Evolutionary conservation across 73 alveolate genomes (phyloP).

Genomic region (Paramecium sonneborni): DNA sequence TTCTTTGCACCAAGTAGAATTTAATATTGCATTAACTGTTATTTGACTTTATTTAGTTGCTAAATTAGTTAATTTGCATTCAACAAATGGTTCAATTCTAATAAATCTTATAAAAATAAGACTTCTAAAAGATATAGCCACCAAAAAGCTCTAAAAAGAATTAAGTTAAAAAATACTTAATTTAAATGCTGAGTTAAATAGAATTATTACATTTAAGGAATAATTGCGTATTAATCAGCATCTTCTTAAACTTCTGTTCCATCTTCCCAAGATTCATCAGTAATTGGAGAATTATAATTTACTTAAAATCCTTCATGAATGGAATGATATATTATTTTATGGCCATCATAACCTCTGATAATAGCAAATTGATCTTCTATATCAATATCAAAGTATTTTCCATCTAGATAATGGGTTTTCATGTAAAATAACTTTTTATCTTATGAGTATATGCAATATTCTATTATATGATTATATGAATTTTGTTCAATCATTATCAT

Average conservation of each 20-base stretch:
- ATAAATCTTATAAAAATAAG: background rate
- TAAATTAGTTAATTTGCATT: background rate
- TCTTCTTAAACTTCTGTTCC: background rate
- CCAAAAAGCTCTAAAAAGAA: background rate
- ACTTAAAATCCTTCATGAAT: background rate
- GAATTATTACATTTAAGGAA: background rate
- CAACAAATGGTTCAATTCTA: background rate
- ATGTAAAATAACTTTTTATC: background rate
- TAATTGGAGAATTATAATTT: background rate
- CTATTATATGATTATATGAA: background rate
- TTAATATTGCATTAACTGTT: background rate
- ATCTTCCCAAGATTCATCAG: background rate
- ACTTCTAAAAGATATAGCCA: background rate
- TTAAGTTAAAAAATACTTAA: background rate
- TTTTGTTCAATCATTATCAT: background rate
- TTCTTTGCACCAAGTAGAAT: conserved; percentile 12
- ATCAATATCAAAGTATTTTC: conserved; percentile 37
- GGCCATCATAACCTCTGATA: conserved; percentile 15
- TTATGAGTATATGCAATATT: background rate
- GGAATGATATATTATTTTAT: conserved; percentile 16
- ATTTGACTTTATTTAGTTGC: background rate
- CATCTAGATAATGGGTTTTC: conserved; percentile 21
- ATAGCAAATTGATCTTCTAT: background rate
- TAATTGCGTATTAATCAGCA: background rate
- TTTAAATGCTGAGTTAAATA: background rate